A percentile compares a stretch with the other conserved stretches of the same genome.
Conservation (phyloP, 805 yeast species). For the Lipomyces oligophaga region DNA sequence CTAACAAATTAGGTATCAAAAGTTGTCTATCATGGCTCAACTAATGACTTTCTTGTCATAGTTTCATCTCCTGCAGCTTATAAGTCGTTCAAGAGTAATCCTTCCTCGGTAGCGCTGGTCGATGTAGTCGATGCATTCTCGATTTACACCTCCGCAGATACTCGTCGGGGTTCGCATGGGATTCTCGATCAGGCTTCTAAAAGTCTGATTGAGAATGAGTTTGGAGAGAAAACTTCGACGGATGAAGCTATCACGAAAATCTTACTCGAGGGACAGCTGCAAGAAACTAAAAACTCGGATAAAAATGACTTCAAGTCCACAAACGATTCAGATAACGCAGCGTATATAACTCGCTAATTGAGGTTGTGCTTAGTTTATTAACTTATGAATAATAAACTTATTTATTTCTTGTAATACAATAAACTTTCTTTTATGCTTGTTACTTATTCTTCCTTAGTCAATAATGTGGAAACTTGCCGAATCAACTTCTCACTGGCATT, state of each 20-base stretch:
- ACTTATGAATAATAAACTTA: background rate
- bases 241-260: slow-evolving; percentile 61
- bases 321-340: slow-evolving; percentile 46
- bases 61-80: slow-evolving; percentile 52
- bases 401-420: background rate
- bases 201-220: slow-evolving; percentile 58
- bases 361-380: background rate
- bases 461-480: too few relatives aligned
- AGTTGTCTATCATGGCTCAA: slow-evolving; percentile 50
- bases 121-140: slow-evolving; percentile 62
- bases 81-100: slow-evolving; percentile 47
- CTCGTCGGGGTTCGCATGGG: slow-evolving; percentile 66
- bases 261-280: slow-evolving; percentile 55
- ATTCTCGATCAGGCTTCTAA: slow-evolving; percentile 67
- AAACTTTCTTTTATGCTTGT: too few relatives aligned
- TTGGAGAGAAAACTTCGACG: slow-evolving; percentile 49
- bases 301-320: slow-evolving; percentile 40
- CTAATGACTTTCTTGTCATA: slow-evolving; percentile 63
- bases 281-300: slow-evolving; percentile 36
- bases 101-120: slow-evolving; percentile 52
- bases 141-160: slow-evolving; percentile 52
- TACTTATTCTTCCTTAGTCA: too few relatives aligned
- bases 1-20: slow-evolving; percentile 1
- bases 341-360: slow-evolving; percentile 5
- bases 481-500: too few relatives aligned